These are phyloP conservation scores for Claviceps sp. DNA, from an alignment of 2,329 filamentous ascomycete species.

Conservation along the genomic window DNA sequence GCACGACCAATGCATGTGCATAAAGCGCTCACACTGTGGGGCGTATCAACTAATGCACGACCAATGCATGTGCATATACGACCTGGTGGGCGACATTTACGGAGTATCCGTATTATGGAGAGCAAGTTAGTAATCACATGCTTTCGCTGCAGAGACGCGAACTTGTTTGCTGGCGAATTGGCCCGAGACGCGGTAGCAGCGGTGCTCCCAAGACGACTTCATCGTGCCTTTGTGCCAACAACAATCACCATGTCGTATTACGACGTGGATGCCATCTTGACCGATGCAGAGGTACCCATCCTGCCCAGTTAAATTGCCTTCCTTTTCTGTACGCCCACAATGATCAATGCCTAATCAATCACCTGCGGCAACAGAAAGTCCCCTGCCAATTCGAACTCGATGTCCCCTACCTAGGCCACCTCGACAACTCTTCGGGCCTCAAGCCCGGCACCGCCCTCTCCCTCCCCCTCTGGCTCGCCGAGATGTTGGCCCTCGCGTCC, in stretches of 20 bases:
- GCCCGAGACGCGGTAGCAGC: neutral
- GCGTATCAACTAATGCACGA: no score
- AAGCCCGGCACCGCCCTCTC: slow-evolving; percentile 69
- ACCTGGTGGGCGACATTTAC: no score
- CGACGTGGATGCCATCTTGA: slow-evolving; percentile 72
- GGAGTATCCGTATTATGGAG: no score
- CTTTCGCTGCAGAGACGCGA: neutral
- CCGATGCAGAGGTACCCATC: slow-evolving; percentile 56
- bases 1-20: no score
- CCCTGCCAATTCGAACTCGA: slow-evolving; percentile 91
- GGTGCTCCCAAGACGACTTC: neutral
- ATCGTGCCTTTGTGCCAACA: neutral
- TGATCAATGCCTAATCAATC: no score
- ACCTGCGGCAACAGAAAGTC: slow-evolving; percentile 52
- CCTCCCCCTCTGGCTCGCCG: slow-evolving; percentile 85
- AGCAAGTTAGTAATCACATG: slow-evolving; percentile 1
- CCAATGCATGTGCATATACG: no score
- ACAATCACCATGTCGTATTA: slow-evolving; percentile 55
- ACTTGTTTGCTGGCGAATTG: no score
- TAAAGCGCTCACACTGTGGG: no score
- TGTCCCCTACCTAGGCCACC: slow-evolving; percentile 72
- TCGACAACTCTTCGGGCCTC: slow-evolving; percentile 72
- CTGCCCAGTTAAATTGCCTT: no score
- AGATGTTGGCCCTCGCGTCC: slow-evolving; percentile 71
- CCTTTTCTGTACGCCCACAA: neutral